These are phyloP conservation scores for Peronospora tabacina DNA, from an alignment of 352 stramenopile genomes.

Conservation along the genomic window DNA sequence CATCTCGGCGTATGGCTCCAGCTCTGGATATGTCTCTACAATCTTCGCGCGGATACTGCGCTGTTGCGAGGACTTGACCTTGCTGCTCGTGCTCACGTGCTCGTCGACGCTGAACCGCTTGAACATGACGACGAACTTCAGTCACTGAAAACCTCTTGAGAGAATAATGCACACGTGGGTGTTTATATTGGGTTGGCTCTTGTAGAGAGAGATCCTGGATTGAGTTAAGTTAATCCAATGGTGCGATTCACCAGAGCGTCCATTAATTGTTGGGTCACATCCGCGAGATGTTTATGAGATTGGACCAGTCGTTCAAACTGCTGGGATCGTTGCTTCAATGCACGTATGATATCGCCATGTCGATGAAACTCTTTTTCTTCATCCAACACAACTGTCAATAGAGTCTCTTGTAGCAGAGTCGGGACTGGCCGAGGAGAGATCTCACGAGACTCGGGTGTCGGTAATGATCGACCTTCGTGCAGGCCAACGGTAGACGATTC, in stretches of 20 bases:
- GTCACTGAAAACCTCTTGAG: background rate
- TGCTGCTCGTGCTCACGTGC: slow-evolving; percentile 92
- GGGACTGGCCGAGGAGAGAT: background rate
- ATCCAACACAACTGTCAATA: background rate
- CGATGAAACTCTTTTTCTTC: slow-evolving; percentile 9
- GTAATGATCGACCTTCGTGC: background rate
- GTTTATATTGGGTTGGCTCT: background rate
- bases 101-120: slow-evolving; percentile 92
- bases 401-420: background rate
- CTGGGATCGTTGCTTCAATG: slow-evolving; percentile 22
- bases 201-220: slow-evolving; percentile 1
- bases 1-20: slow-evolving; percentile 84
- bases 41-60: slow-evolving; percentile 92
- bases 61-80: slow-evolving; percentile 96
- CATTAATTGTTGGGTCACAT: slow-evolving; percentile 26
- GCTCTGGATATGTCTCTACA: slow-evolving; percentile 87
- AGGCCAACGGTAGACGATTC: background rate
- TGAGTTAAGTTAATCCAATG: background rate
- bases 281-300: slow-evolving; percentile 19
- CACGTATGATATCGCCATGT: slow-evolving; percentile 21
- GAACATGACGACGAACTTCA: slow-evolving; percentile 78
- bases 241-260: slow-evolving; percentile 12
- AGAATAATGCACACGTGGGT: background rate
- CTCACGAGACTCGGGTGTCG: background rate
- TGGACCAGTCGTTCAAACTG: slow-evolving; percentile 19